Evolutionary conservation across 1,284 basidiomycete genomes (phyloP).

Genomic region (Clitocybe nebularis): DNA sequence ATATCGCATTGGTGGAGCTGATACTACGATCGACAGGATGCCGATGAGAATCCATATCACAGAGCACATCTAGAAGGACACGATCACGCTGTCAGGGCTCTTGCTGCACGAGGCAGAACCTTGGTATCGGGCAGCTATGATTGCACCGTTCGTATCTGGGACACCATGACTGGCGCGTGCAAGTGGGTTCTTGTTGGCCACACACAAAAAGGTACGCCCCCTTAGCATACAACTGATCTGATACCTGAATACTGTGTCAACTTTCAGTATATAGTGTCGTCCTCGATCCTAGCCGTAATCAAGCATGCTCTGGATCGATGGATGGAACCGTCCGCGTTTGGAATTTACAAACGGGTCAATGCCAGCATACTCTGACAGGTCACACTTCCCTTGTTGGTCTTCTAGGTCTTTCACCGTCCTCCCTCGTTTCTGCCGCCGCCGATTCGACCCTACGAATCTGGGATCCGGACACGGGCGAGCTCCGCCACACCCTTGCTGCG

Average conservation of each 20-base stretch:
- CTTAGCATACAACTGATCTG: constrained; percentile 1
- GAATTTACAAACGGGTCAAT: constrained; percentile 79
- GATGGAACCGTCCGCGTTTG: constrained; percentile 93
- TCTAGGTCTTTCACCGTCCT: constrained; percentile 81
- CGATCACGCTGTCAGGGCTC: constrained; percentile 84
- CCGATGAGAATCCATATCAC: constrained; percentile 91
- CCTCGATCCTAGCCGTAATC: constrained; percentile 77
- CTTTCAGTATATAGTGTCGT: constrained; percentile 87
- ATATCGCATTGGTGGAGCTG: not conserved
- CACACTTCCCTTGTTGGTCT: constrained; percentile 89
- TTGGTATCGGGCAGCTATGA: constrained; percentile 96
- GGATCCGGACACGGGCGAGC: constrained; percentile 81
- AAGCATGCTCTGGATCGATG: constrained; percentile 94
- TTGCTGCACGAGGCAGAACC: constrained; percentile 87
- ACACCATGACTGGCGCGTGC: constrained; percentile 84
- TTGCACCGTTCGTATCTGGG: constrained; percentile 91
- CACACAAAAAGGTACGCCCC: constrained; percentile 83
- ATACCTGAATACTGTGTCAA: constrained; percentile 5
- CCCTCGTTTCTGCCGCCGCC: constrained; percentile 90
- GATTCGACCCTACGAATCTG: constrained; percentile 91
- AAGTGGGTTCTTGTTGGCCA: constrained; percentile 83
- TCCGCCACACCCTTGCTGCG: constrained; percentile 77
- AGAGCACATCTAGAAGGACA: constrained; percentile 83
- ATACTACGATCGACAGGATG: constrained; percentile 12
- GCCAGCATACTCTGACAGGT: constrained; percentile 76